Evolutionary conservation across 2,329 filamentous ascomycete genomes (phyloP), one percentile per base, ranked within the genome.

Genomic region (Dactylonectria estremocensis): DNA sequence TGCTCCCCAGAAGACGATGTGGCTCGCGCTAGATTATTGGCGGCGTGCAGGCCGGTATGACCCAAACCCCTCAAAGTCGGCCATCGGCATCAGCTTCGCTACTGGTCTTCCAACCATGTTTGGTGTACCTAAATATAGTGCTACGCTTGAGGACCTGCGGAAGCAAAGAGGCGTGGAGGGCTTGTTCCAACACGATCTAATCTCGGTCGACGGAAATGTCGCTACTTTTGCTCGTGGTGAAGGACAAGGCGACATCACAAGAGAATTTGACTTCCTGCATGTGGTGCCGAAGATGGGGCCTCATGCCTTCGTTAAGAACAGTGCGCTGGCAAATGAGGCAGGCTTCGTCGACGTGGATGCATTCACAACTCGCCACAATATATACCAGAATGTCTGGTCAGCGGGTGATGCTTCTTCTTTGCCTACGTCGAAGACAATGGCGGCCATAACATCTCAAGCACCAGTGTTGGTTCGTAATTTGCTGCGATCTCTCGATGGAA

Each of bases 1-100:
- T 48, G 88, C 88, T 2, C 88, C 88, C 10, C 88, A 90, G 69
- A 90, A 90, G 79, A 80, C 85, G 73, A 86, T 90, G 87, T 90
- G 88, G 88, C 83, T 90, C 14, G 88, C 88, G 1, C 78, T 89
- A 50, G 87, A 90, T 72, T 78, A 88, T 77, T 90, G 88, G 88
- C 88, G 86, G 77, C 79, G 80, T 31, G 80, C 81, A 0, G 88
- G 87, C 2, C 75, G 88, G 5, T 90, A 89, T 77, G 76, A 84
- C 60, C 72, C 83, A 1, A 79, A 82, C 58, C 73, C 80, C 0
- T 72, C 80, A 1, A 52, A 56, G 8, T 88, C 86, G 0, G 73
- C 82, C 3, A 84, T 90, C 73, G 80, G 84, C 22, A 86, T 90
- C 66, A 83, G 77, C 69, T 90, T 89, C 67, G 87, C 88, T 5